Base-by-base conservation (phyloP, 257 asterid species). In the Solanum lycopersicoides region DNA sequence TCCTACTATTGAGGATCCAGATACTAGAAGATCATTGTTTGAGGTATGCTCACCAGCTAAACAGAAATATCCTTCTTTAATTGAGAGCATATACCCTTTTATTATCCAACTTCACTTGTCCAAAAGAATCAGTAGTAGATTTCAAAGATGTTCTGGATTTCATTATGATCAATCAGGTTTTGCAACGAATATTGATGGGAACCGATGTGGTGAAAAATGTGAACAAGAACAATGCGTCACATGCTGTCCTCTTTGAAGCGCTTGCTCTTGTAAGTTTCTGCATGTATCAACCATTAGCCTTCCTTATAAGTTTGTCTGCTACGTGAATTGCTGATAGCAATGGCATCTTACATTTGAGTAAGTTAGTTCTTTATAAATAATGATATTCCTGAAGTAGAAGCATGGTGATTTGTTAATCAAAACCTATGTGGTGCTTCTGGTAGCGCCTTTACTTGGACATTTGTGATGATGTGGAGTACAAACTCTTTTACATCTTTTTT, bases 161-260 rank as follows among this genome's bases (percentile, higher is more conserved):
- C 87, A 23, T 87, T 85, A 73, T 85, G 83, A 79, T 86, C 82
- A 56, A 84, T 86, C 92, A 97, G 99, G 99, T 97, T 89, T 90
- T 97, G 89, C 99, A 97, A 88, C 92, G 98, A 95, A 95, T 97
- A 90, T 94, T 97, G 69, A 94, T 97, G 98, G 99, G 99, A 91
- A 97, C 99, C 66, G 99, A 97, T 89, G 99, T 97, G 71, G 99
- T 97, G 93, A 97, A 97, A 92, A 97, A 97, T 90, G 99, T 97
- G 90, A 97, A 97, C 95, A 97, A 97, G 94, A 97, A 97, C 89
- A 97, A 97, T 91, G 99, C 99, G 77, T 97, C 99, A 41, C 99
- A 97, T 92, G 99, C 99, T 89, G 99, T 97, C 89, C 98, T 97
- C 86, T 97, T 97, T 85, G 99, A 97, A 93, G 99, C 99, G 83